A percentile compares a stretch with the other conserved stretches of the same genome.
phyloP scores from a whole-genome alignment of 345 rosid species.

The Eucalyptus regnans region DNA sequence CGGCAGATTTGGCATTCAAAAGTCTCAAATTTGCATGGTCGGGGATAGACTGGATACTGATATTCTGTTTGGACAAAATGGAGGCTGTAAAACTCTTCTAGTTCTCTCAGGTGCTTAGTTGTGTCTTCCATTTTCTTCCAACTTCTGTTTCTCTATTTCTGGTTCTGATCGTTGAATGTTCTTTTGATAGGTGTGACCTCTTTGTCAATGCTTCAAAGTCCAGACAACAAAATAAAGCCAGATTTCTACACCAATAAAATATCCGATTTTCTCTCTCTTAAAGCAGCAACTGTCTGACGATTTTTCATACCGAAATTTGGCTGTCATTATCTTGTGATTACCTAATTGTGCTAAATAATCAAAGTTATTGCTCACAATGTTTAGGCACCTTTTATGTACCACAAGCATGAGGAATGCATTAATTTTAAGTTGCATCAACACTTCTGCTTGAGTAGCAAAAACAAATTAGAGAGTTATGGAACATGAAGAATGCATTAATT shows the following conservation, averaged over 20 bases:
- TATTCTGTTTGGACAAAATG: constrained; percentile 81
- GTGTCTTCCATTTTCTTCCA: not conserved
- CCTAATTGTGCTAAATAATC: not conserved
- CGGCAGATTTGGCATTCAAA: constrained; percentile 68
- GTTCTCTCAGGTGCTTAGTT: constrained; percentile 70
- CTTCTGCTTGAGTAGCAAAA: not conserved
- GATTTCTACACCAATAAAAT: constrained; percentile 82
- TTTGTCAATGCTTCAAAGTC: constrained; percentile 60
- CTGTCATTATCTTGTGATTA: not conserved
- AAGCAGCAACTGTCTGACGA: constrained; percentile 56
- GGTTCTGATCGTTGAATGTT: not conserved
- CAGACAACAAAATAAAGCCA: constrained; percentile 66
- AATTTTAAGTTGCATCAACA: not conserved
- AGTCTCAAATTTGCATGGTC: constrained; percentile 97
- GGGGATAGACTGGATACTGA: constrained; percentile 96
- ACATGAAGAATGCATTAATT: not conserved
- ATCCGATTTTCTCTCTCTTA: constrained; percentile 66
- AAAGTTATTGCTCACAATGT: not conserved
- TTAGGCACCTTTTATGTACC: not conserved
- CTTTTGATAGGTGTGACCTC: constrained; percentile 54
- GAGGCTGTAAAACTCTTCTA: constrained; percentile 92
- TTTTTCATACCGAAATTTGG: not conserved
- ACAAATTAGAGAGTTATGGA: not conserved
- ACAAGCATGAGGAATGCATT: not conserved
- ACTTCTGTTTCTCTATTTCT: not conserved